Percentiles rank a stretch among this genome's conserved stretches.
phyloP scores from a whole-genome alignment of 2,329 filamentous ascomycete species.

The Colletotrichum filicis region DNA sequence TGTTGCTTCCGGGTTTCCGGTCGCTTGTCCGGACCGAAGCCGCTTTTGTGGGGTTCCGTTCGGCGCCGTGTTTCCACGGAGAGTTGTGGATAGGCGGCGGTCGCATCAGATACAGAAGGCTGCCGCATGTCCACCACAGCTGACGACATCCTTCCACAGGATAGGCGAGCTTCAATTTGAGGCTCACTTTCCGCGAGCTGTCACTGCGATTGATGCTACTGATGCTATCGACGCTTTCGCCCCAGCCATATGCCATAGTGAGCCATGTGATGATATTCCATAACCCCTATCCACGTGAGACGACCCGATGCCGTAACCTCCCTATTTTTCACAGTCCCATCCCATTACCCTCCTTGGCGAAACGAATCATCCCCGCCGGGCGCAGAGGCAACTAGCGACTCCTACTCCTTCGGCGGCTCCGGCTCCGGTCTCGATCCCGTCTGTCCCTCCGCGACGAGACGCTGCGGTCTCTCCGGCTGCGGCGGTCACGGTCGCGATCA shows the following conservation, averaged over 20 bases:
- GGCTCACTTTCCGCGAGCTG: too few relatives aligned
- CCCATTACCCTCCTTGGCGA: not conserved
- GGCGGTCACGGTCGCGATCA: slow-evolving; percentile 33
- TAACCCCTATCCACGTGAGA: not conserved
- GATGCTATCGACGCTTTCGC: not conserved
- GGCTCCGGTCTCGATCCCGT: slow-evolving; percentile 17
- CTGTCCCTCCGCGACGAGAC: slow-evolving; percentile 21
- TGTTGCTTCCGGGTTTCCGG: too few relatives aligned
- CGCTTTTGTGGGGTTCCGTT: not conserved
- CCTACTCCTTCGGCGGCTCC: slow-evolving; percentile 24
- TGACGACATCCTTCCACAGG: rapidly evolving
- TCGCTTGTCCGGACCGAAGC: too few relatives aligned
- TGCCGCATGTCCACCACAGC: too few relatives aligned
- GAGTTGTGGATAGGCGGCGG: not conserved
- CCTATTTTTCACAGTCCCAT: not conserved
- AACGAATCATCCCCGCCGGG: not conserved
- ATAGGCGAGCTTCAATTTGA: not conserved
- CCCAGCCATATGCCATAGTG: not conserved
- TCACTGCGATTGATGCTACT: not conserved
- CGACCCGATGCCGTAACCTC: not conserved
- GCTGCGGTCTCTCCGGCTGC: slow-evolving; percentile 26
- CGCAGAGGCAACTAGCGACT: slow-evolving; percentile 20
- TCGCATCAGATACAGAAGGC: not conserved
- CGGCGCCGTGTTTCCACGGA: not conserved
- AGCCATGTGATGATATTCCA: not conserved